phyloP scores from a whole-genome alignment of 495 filamentous ascomycete genomes.

The Physcia stellaris region DNA sequence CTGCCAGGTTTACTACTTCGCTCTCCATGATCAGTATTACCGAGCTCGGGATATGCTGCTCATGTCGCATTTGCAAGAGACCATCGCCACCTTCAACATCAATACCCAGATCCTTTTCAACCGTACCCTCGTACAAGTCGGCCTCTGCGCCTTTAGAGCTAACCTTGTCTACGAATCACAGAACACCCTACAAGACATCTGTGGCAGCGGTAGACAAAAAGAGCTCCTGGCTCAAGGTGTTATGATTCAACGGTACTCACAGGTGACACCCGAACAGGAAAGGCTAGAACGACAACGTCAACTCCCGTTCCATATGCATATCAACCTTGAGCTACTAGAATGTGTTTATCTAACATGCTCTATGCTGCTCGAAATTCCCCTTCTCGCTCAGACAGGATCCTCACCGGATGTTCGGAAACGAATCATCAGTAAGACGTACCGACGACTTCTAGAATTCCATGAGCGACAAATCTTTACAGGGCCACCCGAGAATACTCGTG shows the following conservation, averaged over 20 bases:
- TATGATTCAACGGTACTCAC: conserved; percentile 89
- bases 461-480: conserved; percentile 98
- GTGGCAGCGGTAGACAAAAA: conserved; percentile 92
- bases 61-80: conserved; percentile 98
- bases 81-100: conserved; percentile 86
- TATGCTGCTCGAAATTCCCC: conserved; percentile 96
- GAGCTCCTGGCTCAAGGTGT: conserved; percentile 95
- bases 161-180: conserved; percentile 96
- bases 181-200: conserved; percentile 92
- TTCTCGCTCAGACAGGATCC: conserved; percentile 90
- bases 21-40: conserved; percentile 94
- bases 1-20: conserved; percentile 96
- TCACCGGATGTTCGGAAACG: conserved; percentile 94
- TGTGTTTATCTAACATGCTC: conserved; percentile 97
- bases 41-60: conserved; percentile 96
- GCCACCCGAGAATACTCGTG: conserved; percentile 93
- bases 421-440: conserved; percentile 98
- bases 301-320: conserved; percentile 99
- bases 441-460: conserved; percentile 97
- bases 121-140: conserved; percentile 92
- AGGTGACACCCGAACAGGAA: conserved; percentile 94
- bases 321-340: conserved; percentile 95
- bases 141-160: conserved; percentile 93
- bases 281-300: conserved; percentile 90
- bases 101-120: conserved; percentile 98